Evolutionary conservation across 768 basidiomycete species (phyloP), one percentile per base, ranked within the genome.

Genomic region (Pholiota molesta): DNA sequence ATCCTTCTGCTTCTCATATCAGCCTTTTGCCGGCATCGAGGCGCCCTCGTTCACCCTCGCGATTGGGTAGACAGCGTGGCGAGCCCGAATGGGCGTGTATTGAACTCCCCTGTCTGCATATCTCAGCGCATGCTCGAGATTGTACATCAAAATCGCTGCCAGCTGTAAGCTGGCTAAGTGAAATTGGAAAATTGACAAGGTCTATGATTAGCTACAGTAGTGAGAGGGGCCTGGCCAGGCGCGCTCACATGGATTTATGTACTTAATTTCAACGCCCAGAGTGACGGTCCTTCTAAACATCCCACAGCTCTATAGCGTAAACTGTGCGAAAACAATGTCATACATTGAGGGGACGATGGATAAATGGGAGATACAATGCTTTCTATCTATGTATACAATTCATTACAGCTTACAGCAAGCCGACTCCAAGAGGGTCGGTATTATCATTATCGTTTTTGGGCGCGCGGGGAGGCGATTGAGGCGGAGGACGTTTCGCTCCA

Each of bases 371-470:
- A 54, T 21, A 56, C 59, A 57, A 51, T 57, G 59, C 51, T 37
- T 62, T 55, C 61, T 55, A 45, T 45, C 28, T 35, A 52, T 55
- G 40, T 59, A 52, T 56, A 59, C 37, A 44, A 14, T 23, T 57
- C 17, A 52, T 52, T 60, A 47, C n/a, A 59, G 53, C 52, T 74
- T 82, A 90, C 69, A 81, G 75, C 45, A 86, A 65, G 52, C 88
- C 87, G 62, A 91, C 89, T 54, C 89, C 89, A 53, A 91, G 82
- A 39, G 89, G 89, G 76, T 91, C 89, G 55, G 77, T 77, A 61
- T 73, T 73, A 35, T 64, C 61, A 61, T 73, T 73, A 35, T 64
- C 61, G 58, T 69, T 68, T 62, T 55, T 62, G 51, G 66, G 13
- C 57, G 66, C 37, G 31, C 63, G 21, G 21, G 71, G 59, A 55